Percentiles rank a stretch among this genome's conserved stretches.
phyloP scores from a whole-genome alignment of 805 yeast species.

The Candida nemodendra region DNA sequence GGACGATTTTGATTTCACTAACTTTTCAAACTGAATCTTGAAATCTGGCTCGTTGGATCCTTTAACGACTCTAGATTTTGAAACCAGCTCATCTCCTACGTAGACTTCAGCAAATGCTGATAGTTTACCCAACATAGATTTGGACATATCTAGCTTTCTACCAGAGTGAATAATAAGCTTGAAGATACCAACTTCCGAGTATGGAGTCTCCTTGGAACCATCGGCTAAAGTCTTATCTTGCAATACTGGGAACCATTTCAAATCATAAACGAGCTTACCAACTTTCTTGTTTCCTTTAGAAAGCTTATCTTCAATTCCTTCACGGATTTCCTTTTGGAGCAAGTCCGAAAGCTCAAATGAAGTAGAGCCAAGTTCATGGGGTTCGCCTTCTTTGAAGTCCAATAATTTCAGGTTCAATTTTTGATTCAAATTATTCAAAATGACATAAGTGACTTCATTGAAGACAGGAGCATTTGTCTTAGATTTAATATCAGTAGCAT shows the following conservation, averaged over 20 bases:
- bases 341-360: slow-evolving; percentile 58
- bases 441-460: slow-evolving; percentile 62
- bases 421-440: slow-evolving; percentile 56
- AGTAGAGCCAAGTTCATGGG: slow-evolving; percentile 48
- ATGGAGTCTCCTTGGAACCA: slow-evolving; percentile 51
- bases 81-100: slow-evolving; percentile 54
- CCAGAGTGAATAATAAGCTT: slow-evolving; percentile 64
- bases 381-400: slow-evolving; percentile 58
- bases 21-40: slow-evolving; percentile 60
- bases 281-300: slow-evolving; percentile 51
- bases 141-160: slow-evolving; percentile 50
- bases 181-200: slow-evolving; percentile 72
- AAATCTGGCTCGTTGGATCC: slow-evolving; percentile 73
- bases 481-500: slow-evolving; percentile 57
- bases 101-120: slow-evolving; percentile 70
- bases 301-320: slow-evolving; percentile 44
- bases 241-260: slow-evolving; percentile 48
- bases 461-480: slow-evolving; percentile 57
- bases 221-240: slow-evolving; percentile 45
- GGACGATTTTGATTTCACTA: slow-evolving; percentile 58
- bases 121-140: slow-evolving; percentile 50
- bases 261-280: slow-evolving; percentile 60
- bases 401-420: slow-evolving; percentile 53
- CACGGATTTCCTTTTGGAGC: slow-evolving; percentile 50
- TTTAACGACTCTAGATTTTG: slow-evolving; percentile 58